These are phyloP conservation scores for Diplocarpon rosae DNA, from an alignment of 2,329 filamentous ascomycete genomes.

Conservation along the genomic window DNA sequence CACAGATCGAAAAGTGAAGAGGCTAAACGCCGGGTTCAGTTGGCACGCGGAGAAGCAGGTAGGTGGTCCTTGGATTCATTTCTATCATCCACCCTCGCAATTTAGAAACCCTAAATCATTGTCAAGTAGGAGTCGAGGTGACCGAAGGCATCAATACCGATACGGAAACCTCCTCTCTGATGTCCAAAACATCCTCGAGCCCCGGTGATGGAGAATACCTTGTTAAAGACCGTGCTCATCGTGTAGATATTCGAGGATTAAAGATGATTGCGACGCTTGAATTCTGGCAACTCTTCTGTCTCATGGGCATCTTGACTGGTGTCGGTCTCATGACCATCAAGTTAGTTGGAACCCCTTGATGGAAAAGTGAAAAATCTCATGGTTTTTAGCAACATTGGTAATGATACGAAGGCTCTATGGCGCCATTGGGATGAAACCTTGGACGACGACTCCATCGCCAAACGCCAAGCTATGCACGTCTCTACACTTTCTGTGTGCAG, in stretches of 20 bases:
- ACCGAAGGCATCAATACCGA: conserved; percentile 28
- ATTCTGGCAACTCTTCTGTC: conserved; percentile 83
- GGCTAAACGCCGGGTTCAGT: conserved; percentile 30
- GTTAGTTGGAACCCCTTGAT: conserved; percentile 41
- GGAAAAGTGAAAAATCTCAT: neutral
- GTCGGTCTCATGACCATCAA: conserved; percentile 99
- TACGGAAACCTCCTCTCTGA: conserved; percentile 67
- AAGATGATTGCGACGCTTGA: conserved; percentile 59
- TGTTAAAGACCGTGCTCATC: conserved; percentile 62
- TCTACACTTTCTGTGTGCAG: conserved; percentile 85
- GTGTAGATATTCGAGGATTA: conserved; percentile 83
- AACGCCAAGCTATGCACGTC: conserved; percentile 82
- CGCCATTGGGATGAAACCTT: conserved; percentile 68
- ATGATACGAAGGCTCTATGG: conserved; percentile 81
- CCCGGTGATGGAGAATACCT: conserved; percentile 38
- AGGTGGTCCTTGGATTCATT: conserved; percentile 36
- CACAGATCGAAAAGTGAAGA: conserved; percentile 37
- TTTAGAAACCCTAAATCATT: conserved; percentile 24
- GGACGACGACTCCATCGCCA: conserved; percentile 62
- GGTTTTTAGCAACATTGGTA: conserved; percentile 73
- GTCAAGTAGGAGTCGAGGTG: conserved; percentile 22
- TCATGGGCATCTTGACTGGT: conserved; percentile 85
- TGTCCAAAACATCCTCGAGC: conserved; percentile 48
- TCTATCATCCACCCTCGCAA: conserved; percentile 24
- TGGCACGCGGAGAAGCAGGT: conserved; percentile 48